Conservation (phyloP, 176 grass and related monocot genomes). For the Leersia perrieri region DNA sequence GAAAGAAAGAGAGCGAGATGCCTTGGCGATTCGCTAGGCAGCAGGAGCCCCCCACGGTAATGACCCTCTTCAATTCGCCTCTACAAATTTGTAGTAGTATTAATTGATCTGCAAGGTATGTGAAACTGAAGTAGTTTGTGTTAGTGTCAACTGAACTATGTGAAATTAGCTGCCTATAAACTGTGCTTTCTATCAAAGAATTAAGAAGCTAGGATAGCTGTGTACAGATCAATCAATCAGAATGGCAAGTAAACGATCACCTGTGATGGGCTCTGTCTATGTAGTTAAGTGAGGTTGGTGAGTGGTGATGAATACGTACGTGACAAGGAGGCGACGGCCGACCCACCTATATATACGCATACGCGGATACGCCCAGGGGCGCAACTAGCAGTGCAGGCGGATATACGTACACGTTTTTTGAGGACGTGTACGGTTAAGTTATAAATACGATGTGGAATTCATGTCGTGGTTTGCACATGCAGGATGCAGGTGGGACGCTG, state of each 20-base stretch:
- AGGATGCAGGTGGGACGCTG: conserved; percentile 4
- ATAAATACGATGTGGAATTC: not conserved
- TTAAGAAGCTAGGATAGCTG: not conserved
- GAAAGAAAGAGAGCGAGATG: conserved; percentile 4
- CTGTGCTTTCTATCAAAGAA: not conserved
- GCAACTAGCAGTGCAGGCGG: no score
- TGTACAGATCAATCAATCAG: not conserved
- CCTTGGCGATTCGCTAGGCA: conserved; percentile 47
- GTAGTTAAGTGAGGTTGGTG: not conserved
- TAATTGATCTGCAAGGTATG: not conserved
- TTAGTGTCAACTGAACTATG: not conserved
- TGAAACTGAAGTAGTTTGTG: no score
- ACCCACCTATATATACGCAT: not conserved
- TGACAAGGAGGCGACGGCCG: not conserved
- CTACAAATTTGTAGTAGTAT: not conserved
- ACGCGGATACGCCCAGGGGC: no score
- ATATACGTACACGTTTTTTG: no score
- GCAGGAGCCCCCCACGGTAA: conserved; percentile 34
- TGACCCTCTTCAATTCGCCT: not conserved
- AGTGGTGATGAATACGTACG: not conserved
- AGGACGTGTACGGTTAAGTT: no score
- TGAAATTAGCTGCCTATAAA: not conserved
- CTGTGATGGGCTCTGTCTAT: not conserved
- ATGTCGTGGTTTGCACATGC: not conserved
- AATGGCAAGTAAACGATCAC: not conserved